Percentiles rank a stretch among this genome's conserved stretches.
Evolutionary conservation across 2,329 filamentous ascomycete genomes (phyloP).

Genomic region (Arthrobotrys musiformis): DNA sequence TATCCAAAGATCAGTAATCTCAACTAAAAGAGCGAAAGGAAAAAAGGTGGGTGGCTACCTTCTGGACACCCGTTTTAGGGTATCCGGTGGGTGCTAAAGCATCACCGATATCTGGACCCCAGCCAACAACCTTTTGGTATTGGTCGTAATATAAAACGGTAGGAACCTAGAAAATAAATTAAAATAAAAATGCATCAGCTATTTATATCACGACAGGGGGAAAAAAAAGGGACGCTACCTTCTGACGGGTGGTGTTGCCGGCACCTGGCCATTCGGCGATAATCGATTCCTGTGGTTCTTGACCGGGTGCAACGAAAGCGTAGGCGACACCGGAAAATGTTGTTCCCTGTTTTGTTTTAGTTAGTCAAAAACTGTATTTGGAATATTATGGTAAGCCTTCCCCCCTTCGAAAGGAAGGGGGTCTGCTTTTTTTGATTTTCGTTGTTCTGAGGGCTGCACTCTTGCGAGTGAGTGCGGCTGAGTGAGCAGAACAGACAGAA

Average conservation of each 20-base stretch:
- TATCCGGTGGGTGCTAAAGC: constrained; percentile 96
- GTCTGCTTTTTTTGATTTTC: not conserved
- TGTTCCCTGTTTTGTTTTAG: constrained; percentile 73
- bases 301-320: constrained; percentile 81
- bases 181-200: constrained; percentile 16
- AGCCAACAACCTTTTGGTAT: constrained; percentile 99
- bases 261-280: constrained; percentile 99
- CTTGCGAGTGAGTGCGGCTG: constrained; percentile 46
- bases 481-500: constrained; percentile 15
- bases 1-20: constrained; percentile 41
- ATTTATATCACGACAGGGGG: not conserved
- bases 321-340: constrained; percentile 98
- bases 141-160: constrained; percentile 99
- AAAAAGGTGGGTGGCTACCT: constrained; percentile 66
- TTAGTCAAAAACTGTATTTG: constrained; percentile 25
- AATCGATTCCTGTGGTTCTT: constrained; percentile 96
- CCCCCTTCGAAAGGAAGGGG: not conserved
- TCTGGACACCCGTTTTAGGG: constrained; percentile 96
- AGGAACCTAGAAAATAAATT: constrained; percentile 74
- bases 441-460: constrained; percentile 16
- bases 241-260: constrained; percentile 97
- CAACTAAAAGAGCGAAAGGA: not conserved
- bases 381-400: constrained; percentile 28
- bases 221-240: too few relatives aligned
- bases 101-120: constrained; percentile 97